Base-by-base conservation (phyloP, 2,329 filamentous ascomycete species). In the Trichophyton schoenleinii region DNA sequence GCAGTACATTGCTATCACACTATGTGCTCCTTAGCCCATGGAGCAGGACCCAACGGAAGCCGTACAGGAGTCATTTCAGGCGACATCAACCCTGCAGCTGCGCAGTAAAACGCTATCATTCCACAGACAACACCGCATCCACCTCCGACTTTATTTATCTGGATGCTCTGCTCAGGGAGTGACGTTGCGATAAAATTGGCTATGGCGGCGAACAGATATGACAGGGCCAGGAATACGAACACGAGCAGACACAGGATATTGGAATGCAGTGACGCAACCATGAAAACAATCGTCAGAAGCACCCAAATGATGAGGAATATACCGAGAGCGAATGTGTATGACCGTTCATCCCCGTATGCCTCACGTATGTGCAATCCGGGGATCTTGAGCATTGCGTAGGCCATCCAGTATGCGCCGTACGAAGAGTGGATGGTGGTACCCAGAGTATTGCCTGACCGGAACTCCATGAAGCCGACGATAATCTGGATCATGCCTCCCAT, bases 331-430 rank as follows among this genome's bases (percentile, higher is more conserved):
- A 79, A 74, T 67, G 80, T 82, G 34, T 74, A 75, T 0, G 72
- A 74, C 13, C 69, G 70, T 3, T 65, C 63, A 52, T 70, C 73
- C 8, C 73, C 75, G 61, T 83, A 80, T 1, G 74, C 74, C 0
- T 66, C 68, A 52, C 75, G 73, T 66, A 85, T 82, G 58, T 79
- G 81, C 3, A 83, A 78, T 1, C 78, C 67, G 2, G 75, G 76
- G 4, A 76, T 80, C 18, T 81, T 73, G 65, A 83, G 81, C 74
- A 84, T 83, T 66, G 78, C 81, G 66, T 81, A 83, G 25, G 79
- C 78, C 64, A 84, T 77, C 82, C 82, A 85, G 74, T 85, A 85
- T 63, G 81, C 81, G 62, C 82, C 81, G 68, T 84, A 85, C 2
- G 80, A 83, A 48, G 79, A 81, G 62, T 84, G 80, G 7, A 83